Percentiles rank a stretch among this genome's conserved stretches.
phyloP scores from a whole-genome alignment of 352 stramenopile species.

The Pseudoperonospora humuli region DNA sequence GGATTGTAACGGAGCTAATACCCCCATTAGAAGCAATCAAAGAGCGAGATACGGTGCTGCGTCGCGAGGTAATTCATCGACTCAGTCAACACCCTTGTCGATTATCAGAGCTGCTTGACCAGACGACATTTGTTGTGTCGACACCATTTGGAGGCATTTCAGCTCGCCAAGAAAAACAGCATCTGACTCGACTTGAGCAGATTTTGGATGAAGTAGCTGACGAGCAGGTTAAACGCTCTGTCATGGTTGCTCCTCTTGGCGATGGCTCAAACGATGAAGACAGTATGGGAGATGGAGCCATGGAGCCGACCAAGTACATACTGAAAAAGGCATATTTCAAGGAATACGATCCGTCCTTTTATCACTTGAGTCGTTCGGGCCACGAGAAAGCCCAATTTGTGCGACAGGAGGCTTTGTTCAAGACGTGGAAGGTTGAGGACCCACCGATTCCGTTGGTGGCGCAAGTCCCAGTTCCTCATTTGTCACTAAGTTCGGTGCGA shows the following conservation, averaged over 20 bases:
- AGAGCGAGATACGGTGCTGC: constrained; percentile 52
- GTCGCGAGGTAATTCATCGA: constrained; percentile 83
- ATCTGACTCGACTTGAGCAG: constrained; percentile 45
- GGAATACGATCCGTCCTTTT: constrained; percentile 79
- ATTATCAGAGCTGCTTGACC: constrained; percentile 68
- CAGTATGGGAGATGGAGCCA: constrained; percentile 30
- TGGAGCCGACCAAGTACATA: constrained; percentile 70
- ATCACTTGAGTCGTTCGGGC: constrained; percentile 61
- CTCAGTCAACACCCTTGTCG: constrained; percentile 65
- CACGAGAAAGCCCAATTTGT: constrained; percentile 78
- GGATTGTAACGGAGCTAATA: constrained; percentile 81
- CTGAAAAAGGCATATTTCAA: constrained; percentile 71
- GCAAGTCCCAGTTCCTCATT: constrained; percentile 45
- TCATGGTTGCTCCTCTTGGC: constrained; percentile 26
- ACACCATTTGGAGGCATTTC: constrained; percentile 62
- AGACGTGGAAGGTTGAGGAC: constrained; percentile 67
- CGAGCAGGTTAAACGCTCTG: constrained; percentile 43
- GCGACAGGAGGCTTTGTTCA: constrained; percentile 77
- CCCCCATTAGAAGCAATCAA: constrained; percentile 54
- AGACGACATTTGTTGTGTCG: constrained; percentile 68
- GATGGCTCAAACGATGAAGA: constrained; percentile 27
- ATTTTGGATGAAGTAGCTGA: constrained; percentile 73
- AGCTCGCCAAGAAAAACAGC: constrained; percentile 53
- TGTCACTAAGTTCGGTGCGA: constrained; percentile 42
- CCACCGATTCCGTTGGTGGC: constrained; percentile 58